Conservation (phyloP, 305 asterid genomes). For the Plantago rigida region DNA sequence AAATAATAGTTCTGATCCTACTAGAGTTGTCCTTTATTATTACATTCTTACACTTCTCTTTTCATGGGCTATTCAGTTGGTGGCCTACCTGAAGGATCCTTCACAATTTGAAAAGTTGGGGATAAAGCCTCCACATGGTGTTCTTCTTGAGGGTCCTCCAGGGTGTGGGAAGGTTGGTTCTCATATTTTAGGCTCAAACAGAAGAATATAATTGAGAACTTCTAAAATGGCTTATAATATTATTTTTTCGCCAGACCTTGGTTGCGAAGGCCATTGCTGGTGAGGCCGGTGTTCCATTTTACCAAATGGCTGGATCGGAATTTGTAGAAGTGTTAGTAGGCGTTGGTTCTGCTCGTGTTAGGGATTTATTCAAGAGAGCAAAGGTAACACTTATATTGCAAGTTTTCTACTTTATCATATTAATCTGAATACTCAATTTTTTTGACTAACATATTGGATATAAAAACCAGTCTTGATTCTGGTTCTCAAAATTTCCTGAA, state of each 20-base stretch:
- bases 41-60: constrained; percentile 10
- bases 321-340: constrained; percentile 95
- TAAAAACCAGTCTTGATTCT: too few species aligned
- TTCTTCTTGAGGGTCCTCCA: constrained; percentile 97
- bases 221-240: not conserved
- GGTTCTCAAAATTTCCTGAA: too few species aligned
- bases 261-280: constrained; percentile 99
- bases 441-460: not conserved
- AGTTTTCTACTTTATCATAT: constrained; percentile 9
- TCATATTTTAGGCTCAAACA: constrained; percentile 8
- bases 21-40: constrained; percentile 10
- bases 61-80: constrained; percentile 49
- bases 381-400: constrained; percentile 46
- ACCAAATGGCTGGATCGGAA: constrained; percentile 99
- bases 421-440: not conserved
- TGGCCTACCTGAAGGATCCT: constrained; percentile 88
- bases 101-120: constrained; percentile 89
- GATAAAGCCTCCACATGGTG: constrained; percentile 99
- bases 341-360: constrained; percentile 96
- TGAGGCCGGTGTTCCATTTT: constrained; percentile 98
- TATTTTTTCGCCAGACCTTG: constrained; percentile 54
- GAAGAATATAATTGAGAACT: constrained; percentile 4
- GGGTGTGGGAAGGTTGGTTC: constrained; percentile 95
- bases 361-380: constrained; percentile 96
- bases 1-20: not conserved